A percentile compares a stretch with the other conserved stretches of the same genome.
phyloP scores from a whole-genome alignment of 768 basidiomycete genomes.

The Cantharellus anzutake region DNA sequence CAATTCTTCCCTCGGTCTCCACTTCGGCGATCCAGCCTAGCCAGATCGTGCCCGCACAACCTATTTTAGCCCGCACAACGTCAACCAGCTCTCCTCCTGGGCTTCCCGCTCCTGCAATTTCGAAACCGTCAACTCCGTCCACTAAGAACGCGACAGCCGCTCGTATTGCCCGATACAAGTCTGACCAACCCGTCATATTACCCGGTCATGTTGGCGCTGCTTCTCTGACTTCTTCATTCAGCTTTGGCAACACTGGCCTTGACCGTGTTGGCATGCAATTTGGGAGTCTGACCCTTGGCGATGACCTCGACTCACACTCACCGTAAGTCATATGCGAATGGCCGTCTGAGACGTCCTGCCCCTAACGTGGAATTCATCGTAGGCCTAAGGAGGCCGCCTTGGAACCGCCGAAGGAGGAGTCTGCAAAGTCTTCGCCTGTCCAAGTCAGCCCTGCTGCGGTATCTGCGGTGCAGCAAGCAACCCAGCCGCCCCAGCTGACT shows the following conservation, averaged over 20 bases:
- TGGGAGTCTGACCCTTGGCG: constrained; percentile 61
- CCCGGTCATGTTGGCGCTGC: constrained; percentile 18
- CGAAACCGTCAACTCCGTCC: constrained; percentile 22
- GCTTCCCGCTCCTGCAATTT: constrained; percentile 21
- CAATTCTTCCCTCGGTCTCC: constrained; percentile 9
- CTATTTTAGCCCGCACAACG: neutral
- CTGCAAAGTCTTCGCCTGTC: neutral
- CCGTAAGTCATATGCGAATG: too few species aligned
- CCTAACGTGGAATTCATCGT: neutral
- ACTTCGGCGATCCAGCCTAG: constrained; percentile 20
- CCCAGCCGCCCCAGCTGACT: constrained; percentile 1
- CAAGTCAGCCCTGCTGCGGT: neutral
- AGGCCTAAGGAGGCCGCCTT: constrained; percentile 16
- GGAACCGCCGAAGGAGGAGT: constrained; percentile 6
- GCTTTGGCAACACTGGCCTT: constrained; percentile 16
- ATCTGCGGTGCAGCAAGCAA: neutral
- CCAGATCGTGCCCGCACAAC: constrained; percentile 10
- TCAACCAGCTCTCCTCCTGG: constrained; percentile 14
- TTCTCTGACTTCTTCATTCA: neutral
- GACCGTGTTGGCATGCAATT: constrained; percentile 86
- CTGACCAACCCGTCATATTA: constrained; percentile 67
- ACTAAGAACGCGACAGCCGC: constrained; percentile 33
- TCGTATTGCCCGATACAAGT: constrained; percentile 42
- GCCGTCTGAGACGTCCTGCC: too few species aligned
- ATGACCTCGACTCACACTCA: constrained; percentile 25